These are phyloP conservation scores for Tulasnella sp. DNA, from an alignment of 768 basidiomycete species.

Conservation along the genomic window DNA sequence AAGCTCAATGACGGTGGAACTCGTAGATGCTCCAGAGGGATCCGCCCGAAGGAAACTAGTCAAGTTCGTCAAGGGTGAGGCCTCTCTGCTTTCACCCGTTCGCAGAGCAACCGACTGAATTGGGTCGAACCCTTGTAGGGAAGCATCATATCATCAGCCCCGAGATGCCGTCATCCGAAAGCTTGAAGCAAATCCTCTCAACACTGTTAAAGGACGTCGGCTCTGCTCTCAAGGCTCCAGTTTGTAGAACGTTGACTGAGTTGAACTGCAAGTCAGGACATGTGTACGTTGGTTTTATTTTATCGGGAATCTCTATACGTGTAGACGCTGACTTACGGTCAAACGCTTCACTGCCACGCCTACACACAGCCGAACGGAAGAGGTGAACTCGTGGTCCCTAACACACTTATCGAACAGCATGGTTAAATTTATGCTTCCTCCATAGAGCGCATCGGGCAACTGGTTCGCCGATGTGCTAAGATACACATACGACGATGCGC, in stretches of 20 bases:
- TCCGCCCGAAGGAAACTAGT: constrained; percentile 70
- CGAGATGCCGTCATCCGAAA: constrained; percentile 57
- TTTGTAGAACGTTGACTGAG: constrained; percentile 68
- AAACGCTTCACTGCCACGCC: not conserved
- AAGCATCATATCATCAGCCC: constrained; percentile 68
- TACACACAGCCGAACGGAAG: constrained; percentile 1
- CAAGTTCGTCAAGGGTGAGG: constrained; percentile 59
- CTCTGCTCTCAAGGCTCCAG: constrained; percentile 68
- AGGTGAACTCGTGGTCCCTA: not conserved
- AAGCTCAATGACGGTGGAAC: constrained; percentile 69
- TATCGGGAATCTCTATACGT: not conserved
- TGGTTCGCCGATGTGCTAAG: constrained; percentile 86
- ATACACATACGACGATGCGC: constrained; percentile 77
- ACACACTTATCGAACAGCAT: not conserved
- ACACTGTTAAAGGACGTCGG: constrained; percentile 70
- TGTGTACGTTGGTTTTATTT: constrained; percentile 55
- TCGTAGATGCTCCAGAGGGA: constrained; percentile 60
- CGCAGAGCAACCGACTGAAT: constrained; percentile 20
- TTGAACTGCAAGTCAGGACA: constrained; percentile 76
- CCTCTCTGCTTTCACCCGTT: constrained; percentile 37
- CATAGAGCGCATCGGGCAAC: constrained; percentile 69
- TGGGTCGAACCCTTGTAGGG: constrained; percentile 49
- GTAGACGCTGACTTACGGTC: not conserved
- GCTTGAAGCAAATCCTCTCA: constrained; percentile 62
- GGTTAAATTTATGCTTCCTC: not conserved